phyloP scores from a whole-genome alignment of 192 early-diverging fungal species.

The Gryganskiella cystojenkinii region DNA sequence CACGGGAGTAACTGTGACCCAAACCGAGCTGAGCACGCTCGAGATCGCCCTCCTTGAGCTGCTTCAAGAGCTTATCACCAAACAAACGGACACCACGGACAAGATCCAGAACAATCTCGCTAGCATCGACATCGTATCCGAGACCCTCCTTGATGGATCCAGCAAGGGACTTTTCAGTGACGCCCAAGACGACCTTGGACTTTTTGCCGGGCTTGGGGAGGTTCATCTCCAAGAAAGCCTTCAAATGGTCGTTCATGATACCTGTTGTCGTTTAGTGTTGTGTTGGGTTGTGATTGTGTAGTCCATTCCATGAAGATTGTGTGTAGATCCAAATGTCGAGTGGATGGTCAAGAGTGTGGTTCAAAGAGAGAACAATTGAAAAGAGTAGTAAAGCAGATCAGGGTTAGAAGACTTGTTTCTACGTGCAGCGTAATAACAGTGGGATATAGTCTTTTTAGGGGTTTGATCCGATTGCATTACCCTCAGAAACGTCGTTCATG shows the following conservation, averaged over 20 bases:
- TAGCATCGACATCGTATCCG: slow-evolving; percentile 80
- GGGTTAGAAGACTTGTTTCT: not conserved
- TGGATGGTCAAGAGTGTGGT: not conserved
- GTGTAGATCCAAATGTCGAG: not conserved
- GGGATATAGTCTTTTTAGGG: not conserved
- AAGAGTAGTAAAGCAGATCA: not conserved
- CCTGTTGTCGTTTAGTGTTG: too few relatives aligned
- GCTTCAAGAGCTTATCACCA: slow-evolving; percentile 86
- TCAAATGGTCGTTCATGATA: slow-evolving; percentile 87
- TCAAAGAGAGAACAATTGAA: not conserved
- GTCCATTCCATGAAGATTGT: not conserved
- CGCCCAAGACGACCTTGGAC: slow-evolving; percentile 81
- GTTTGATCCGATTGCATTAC: slow-evolving; percentile 50
- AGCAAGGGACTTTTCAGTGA: slow-evolving; percentile 85
- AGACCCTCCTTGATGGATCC: slow-evolving; percentile 81
- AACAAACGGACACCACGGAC: slow-evolving; percentile 95
- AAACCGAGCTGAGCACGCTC: slow-evolving; percentile 95
- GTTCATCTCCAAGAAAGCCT: slow-evolving; percentile 96
- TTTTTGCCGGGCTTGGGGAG: slow-evolving; percentile 86
- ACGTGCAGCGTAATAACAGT: not conserved
- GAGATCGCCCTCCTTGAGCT: slow-evolving; percentile 94
- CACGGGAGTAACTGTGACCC: slow-evolving; percentile 97
- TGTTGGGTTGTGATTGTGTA: too few relatives aligned
- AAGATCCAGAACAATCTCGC: slow-evolving; percentile 89
- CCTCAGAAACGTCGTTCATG: slow-evolving; percentile 98